These are phyloP conservation scores for Gentiana dahurica DNA, from an alignment of 257 asterid genomes.

Conservation along the genomic window DNA sequence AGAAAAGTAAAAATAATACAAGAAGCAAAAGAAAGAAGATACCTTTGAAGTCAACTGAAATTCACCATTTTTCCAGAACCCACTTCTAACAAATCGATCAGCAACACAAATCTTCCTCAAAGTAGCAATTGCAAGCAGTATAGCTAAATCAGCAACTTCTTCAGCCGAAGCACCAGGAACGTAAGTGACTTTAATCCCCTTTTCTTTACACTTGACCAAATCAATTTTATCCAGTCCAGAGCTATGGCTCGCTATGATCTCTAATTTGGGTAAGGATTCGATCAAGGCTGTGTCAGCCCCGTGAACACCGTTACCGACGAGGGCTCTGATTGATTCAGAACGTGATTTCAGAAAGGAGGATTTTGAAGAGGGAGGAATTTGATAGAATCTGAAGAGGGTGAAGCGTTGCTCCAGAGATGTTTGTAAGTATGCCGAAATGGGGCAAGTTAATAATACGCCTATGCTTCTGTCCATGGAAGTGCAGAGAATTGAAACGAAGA, in stretches of 20 bases:
- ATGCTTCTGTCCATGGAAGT: slow-evolving; percentile 29
- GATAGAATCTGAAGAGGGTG: slow-evolving; percentile 42
- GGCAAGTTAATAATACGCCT: slow-evolving; percentile 41
- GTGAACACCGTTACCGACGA: slow-evolving; percentile 34
- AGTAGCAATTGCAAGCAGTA: slow-evolving; percentile 39
- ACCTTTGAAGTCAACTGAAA: slow-evolving; percentile 45
- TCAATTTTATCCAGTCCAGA: slow-evolving; percentile 55
- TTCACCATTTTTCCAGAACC: slow-evolving; percentile 43
- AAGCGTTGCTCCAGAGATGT: slow-evolving; percentile 32
- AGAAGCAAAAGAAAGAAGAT: neutral
- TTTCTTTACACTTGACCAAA: slow-evolving; percentile 37
- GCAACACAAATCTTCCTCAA: slow-evolving; percentile 42
- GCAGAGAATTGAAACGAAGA: too few relatives aligned
- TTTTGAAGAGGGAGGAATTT: slow-evolving; percentile 25
- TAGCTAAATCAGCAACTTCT: slow-evolving; percentile 58
- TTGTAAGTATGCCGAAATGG: slow-evolving; percentile 39
- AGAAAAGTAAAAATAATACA: neutral
- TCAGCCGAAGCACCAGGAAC: slow-evolving; percentile 43
- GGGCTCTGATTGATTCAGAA: slow-evolving; percentile 30
- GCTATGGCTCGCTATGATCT: slow-evolving; percentile 47
- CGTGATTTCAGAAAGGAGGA: slow-evolving; percentile 25
- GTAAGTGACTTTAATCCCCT: slow-evolving; percentile 49
- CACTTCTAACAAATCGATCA: slow-evolving; percentile 36
- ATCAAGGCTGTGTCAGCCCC: slow-evolving; percentile 45
- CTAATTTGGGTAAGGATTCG: slow-evolving; percentile 38